Conservation (phyloP, 148 eudicot species). For the Spergularia marina region DNA sequence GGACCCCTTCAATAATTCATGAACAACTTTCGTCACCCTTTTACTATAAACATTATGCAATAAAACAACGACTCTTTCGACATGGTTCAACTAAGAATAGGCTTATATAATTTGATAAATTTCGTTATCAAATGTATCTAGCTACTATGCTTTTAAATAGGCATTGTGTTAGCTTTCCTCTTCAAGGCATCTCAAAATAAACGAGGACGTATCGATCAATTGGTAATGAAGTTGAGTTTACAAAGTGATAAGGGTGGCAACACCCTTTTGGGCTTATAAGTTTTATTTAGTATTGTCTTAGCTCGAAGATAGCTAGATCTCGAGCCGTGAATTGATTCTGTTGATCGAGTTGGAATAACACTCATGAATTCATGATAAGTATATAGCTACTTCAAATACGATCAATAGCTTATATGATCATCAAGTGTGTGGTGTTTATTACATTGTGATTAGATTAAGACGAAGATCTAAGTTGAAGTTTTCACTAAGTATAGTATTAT, state of each 20-base stretch:
- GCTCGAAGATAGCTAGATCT: too few relatives aligned
- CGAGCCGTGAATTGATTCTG: too few relatives aligned
- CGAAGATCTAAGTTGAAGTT: background rate
- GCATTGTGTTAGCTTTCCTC: conserved; percentile 1
- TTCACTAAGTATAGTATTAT: background rate
- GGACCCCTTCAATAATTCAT: conserved; percentile 26
- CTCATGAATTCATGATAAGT: too few relatives aligned
- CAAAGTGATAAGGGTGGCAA: background rate
- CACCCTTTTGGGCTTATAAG: too few relatives aligned
- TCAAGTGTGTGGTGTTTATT: too few relatives aligned
- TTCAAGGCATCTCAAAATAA: background rate
- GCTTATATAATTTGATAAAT: conserved; percentile 3
- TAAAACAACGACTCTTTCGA: conserved; percentile 7
- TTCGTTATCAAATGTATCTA: conserved; percentile 13
- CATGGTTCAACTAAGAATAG: conserved; percentile 20
- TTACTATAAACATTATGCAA: conserved; percentile 18
- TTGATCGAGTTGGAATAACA: too few relatives aligned
- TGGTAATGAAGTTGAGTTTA: background rate
- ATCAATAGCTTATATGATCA: too few relatives aligned
- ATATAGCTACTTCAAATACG: too few relatives aligned
- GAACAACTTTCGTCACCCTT: background rate
- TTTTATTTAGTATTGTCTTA: too few relatives aligned
- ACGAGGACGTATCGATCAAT: too few relatives aligned
- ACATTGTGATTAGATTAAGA: background rate
- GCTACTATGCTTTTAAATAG: background rate